A percentile compares a stretch with the other conserved stretches of the same genome.
Conservation (phyloP, 169 alveolate species). For the Amoebophrya sp. region DNA sequence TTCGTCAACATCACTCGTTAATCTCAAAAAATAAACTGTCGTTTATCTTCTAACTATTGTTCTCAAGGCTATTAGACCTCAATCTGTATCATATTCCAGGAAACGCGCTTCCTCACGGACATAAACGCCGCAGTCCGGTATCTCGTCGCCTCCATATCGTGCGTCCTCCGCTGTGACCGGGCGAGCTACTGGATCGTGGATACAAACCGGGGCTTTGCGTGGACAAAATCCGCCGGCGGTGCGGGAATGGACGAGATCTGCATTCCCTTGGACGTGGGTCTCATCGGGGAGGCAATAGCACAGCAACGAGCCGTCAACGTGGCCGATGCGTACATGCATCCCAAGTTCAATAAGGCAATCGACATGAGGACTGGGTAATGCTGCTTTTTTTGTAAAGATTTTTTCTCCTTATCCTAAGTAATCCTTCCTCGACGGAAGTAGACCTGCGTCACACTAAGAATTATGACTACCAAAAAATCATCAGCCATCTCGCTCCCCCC, state of each 20-base stretch:
- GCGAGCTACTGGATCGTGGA: slow-evolving; percentile 5
- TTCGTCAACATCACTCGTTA: too few species aligned
- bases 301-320: neutral
- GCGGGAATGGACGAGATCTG: slow-evolving; percentile 11
- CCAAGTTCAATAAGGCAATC: neutral
- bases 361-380: slow-evolving; percentile 15
- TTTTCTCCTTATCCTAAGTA: too few species aligned
- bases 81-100: too few species aligned
- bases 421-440: too few species aligned
- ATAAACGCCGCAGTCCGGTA: neutral
- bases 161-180: neutral
- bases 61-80: too few species aligned
- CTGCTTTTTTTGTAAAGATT: neutral
- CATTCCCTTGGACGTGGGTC: neutral
- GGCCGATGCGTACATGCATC: slow-evolving; percentile 11
- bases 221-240: slow-evolving; percentile 9
- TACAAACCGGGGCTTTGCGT: neutral
- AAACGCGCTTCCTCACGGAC: neutral
- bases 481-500: too few species aligned
- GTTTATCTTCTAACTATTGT: too few species aligned
- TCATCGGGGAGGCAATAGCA: neutral
- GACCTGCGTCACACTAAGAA: too few species aligned
- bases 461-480: too few species aligned
- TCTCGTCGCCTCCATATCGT: neutral
- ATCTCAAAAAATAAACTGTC: too few species aligned